Base-by-base conservation (phyloP, 208 protist species). In the Trypanosoma congolense region DNA sequence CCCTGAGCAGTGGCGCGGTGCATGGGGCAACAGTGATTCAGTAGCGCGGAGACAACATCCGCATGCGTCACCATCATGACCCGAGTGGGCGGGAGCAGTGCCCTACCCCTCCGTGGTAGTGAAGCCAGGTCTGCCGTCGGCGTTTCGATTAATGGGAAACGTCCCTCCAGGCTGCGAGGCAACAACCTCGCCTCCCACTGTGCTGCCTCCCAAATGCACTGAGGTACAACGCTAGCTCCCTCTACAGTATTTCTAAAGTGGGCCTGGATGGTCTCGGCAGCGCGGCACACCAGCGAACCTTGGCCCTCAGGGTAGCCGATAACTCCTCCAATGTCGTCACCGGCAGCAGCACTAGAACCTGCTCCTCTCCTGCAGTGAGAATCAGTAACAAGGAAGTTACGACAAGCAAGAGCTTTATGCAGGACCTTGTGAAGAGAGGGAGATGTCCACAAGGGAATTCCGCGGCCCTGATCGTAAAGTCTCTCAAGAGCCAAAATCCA, bases 1-100 rank as follows among this genome's bases (percentile, higher is more conserved):
- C 75, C 75, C 8, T 57, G 65, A n/a, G 66, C 68, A 50, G 55
- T 50, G 53, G 60, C 55, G 50, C 70, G 72, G 52, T 87, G 65
- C 33, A 63, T 76, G 12, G 82, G 77, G 46, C 82, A 93, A 66
- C 77, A 80, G 31, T 75, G 69, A 55, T 86, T 73, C 50, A 93
- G 45, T 43, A 86, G 38, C 16, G 57, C 60, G 10, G 73, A 53
- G 14, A 93, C 63, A 2, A 87, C 68, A 62, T 90, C 82, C 4
- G 82, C 86, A 42, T 93, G 86, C 24, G 86, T 93, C 46, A 89
- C 72, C 12, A 72, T 63, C 70, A 93, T 74, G 16, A 89, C 55
- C 42, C 78, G 75, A 56, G 78, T 80, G 2, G 86, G 75, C 2
- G 86, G 83, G 38, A 93, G 53, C 41, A 93, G 70, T 40, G 80